These are phyloP conservation scores for Scleromitrula shiraiana DNA, from an alignment of 2,329 filamentous ascomycete species.

Conservation along the genomic window DNA sequence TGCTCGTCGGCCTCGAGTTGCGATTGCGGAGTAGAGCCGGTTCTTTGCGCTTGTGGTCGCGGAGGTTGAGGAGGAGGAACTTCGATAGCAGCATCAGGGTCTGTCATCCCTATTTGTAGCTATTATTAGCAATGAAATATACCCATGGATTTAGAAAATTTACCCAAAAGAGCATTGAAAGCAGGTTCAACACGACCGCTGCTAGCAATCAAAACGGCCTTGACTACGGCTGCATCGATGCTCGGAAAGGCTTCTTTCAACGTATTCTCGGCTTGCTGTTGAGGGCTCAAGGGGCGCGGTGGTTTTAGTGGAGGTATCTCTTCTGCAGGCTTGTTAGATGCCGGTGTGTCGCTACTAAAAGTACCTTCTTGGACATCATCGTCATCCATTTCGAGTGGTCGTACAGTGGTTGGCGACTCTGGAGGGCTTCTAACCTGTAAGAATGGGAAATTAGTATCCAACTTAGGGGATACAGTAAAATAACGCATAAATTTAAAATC, in stretches of 20 bases:
- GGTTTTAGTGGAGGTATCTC: slow-evolving; percentile 61
- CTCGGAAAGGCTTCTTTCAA: slow-evolving; percentile 89
- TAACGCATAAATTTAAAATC: slow-evolving; percentile 6
- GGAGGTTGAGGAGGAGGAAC: slow-evolving; percentile 64
- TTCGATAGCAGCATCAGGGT: slow-evolving; percentile 60
- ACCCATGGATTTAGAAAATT: not conserved
- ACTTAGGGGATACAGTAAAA: not conserved
- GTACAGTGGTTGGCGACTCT: slow-evolving; percentile 58
- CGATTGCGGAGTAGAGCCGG: slow-evolving; percentile 51
- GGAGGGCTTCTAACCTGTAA: slow-evolving; percentile 22
- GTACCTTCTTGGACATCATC: slow-evolving; percentile 58
- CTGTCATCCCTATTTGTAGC: slow-evolving; percentile 59
- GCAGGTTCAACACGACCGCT: slow-evolving; percentile 82
- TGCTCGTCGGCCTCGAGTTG: slow-evolving; percentile 87
- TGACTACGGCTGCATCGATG: slow-evolving; percentile 74
- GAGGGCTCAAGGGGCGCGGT: slow-evolving; percentile 71
- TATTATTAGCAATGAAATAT: slow-evolving; percentile 5
- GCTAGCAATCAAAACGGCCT: slow-evolving; percentile 80
- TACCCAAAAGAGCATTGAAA: slow-evolving; percentile 87
- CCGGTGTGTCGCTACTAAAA: slow-evolving; percentile 38
- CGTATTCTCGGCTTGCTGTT: slow-evolving; percentile 78
- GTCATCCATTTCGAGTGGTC: slow-evolving; percentile 61
- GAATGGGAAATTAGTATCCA: slow-evolving; percentile 1
- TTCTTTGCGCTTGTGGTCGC: slow-evolving; percentile 57
- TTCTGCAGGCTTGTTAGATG: slow-evolving; percentile 37